Percentiles rank a stretch among this genome's conserved stretches.
Evolutionary conservation across 2,329 filamentous ascomycete genomes (phyloP).

Genomic region (Talaromyces sp.): DNA sequence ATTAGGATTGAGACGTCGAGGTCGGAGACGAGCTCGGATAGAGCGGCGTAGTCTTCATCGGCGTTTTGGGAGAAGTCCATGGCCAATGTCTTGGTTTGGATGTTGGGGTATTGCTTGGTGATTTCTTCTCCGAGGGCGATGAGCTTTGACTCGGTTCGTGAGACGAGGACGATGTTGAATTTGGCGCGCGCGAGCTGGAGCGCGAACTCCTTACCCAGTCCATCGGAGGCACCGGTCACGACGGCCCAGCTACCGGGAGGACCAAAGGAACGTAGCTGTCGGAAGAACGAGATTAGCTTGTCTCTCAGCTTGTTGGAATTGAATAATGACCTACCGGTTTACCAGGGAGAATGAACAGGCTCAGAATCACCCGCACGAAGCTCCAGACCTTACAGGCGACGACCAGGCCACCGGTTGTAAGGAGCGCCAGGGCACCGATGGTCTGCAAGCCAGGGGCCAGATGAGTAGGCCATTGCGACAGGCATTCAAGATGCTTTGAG

Average conservation of each 20-base stretch:
- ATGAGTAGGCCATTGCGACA: constrained; percentile 39
- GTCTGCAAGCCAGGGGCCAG: constrained; percentile 41
- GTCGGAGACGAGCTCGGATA: constrained; percentile 68
- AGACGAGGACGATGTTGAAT: constrained; percentile 93
- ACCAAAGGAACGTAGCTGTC: constrained; percentile 83
- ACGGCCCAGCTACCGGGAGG: constrained; percentile 92
- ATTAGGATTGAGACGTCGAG: constrained; percentile 85
- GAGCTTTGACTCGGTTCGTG: constrained; percentile 92
- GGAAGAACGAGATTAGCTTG: neutral
- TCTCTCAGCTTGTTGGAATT: neutral
- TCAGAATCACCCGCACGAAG: constrained; percentile 64
- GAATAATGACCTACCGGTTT: constrained; percentile 45
- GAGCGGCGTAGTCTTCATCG: constrained; percentile 75
- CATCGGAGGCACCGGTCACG: constrained; percentile 92
- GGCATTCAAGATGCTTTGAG: constrained; percentile 32
- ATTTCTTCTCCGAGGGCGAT: constrained; percentile 76
- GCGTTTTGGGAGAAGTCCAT: constrained; percentile 90
- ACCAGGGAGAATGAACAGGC: constrained; percentile 66
- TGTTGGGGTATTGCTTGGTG: constrained; percentile 63
- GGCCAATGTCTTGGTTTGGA: constrained; percentile 75
- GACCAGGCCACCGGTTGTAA: constrained; percentile 60
- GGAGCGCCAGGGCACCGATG: constrained; percentile 38
- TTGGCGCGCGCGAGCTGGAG: constrained; percentile 85
- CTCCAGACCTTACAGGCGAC: constrained; percentile 60
- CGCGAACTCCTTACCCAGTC: constrained; percentile 94